Evolutionary conservation across 805 yeast species (phyloP).

Genomic region (Metschnikowia lochheadii): DNA sequence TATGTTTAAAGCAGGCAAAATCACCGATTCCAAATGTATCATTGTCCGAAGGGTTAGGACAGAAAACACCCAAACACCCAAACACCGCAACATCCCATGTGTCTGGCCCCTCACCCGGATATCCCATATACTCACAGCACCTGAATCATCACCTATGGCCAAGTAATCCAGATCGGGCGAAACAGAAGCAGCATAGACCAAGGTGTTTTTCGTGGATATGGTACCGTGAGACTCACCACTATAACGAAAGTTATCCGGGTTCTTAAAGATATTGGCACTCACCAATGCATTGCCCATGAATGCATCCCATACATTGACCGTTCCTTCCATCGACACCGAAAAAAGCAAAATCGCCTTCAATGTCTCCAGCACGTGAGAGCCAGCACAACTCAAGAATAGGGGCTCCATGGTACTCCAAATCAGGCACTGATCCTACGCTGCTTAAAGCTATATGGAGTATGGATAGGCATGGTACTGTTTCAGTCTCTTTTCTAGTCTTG

Average conservation of each 20-base stretch:
- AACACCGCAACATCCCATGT: conserved; percentile 21
- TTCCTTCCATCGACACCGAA: conserved; percentile 63
- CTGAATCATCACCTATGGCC: conserved; percentile 66
- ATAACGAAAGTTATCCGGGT: conserved; percentile 21
- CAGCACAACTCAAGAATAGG: conserved; percentile 55
- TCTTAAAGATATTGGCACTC: conserved; percentile 28
- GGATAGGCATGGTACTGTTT: too few relatives aligned
- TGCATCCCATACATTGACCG: conserved; percentile 65
- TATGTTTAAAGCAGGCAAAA: too few relatives aligned
- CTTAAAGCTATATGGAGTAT: too few relatives aligned
- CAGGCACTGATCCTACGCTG: too few relatives aligned
- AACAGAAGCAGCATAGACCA: conserved; percentile 52
- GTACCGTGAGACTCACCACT: conserved; percentile 10
- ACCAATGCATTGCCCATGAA: conserved; percentile 35
- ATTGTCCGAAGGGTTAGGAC: conserved; percentile 6
- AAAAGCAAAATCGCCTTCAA: conserved; percentile 18
- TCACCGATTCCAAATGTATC: conserved; percentile 32
- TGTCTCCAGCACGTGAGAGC: conserved; percentile 33
- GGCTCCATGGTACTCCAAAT: conserved; percentile 42
- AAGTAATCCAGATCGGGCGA: conserved; percentile 47
- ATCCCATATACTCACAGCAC: conserved; percentile 54
- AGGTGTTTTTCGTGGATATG: conserved; percentile 40
- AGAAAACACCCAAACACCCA: conserved; percentile 23
- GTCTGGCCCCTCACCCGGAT: conserved; percentile 19
- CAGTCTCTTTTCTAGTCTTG: too few relatives aligned